Base-by-base conservation (phyloP, 768 basidiomycete genomes). In the Mrakia blollopis region DNA sequence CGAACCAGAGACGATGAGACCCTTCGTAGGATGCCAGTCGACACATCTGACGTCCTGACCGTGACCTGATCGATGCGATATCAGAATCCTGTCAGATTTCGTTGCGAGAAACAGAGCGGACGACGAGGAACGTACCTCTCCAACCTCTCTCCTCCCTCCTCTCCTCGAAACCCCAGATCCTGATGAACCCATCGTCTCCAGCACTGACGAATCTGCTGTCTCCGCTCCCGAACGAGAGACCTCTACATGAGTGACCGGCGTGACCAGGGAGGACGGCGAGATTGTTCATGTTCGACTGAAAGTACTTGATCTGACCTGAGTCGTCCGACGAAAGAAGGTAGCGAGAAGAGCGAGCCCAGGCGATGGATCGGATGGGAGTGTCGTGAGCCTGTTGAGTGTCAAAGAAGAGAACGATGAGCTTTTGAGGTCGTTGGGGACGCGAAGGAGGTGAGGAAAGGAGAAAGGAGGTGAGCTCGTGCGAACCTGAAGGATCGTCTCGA, bases 1-100 rank as follows among this genome's bases (percentile, higher is more conserved):
- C 80, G 92, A 93, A 35, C 97, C 97, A 4, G 93, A 94, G 8
- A 92, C 94, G 30, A 99, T 87, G 13, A 99, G 86, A 14, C 96
- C 96, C 84, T 98, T 98, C 0, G 91, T 93, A 7, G 94, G 94
- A 85, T 99, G 97, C 97, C 97, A 99, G 85, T 98, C 91, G 0
- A 98, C 94, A 78, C 94, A 97, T 82, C 95, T 92, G 30, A 99
- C 97, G 81, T 99, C 97, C 94, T 95, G 98, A 7, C 95, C 94
- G 80, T 98, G 96, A n/a, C 94, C 94, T 94, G 72, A 2, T 13
- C 2, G 18, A 67, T 78, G 78, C 2, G 14, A 63, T 16, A 69
- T n/a, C 30, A 25, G 47, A 18, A 9, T 78, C 30, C 79, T 47
- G 41, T 44, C 68, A 32, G 75, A 25, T 35, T 25, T 25, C 25